These are phyloP conservation scores for Metschnikowia amazonensis DNA, from an alignment of 805 yeast genomes.

Conservation along the genomic window DNA sequence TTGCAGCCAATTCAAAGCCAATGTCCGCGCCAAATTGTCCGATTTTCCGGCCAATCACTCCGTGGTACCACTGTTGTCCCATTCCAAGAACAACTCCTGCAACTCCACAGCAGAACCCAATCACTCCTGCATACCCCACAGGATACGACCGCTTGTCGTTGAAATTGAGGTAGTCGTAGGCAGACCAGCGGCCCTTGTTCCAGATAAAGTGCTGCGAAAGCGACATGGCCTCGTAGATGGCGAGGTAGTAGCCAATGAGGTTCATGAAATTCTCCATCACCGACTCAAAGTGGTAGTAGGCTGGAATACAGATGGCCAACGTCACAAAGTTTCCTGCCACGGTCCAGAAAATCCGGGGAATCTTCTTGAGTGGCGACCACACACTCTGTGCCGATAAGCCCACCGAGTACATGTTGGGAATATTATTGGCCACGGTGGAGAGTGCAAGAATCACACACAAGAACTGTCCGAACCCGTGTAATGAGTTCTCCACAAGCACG, in stretches of 20 bases:
- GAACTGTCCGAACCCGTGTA: conserved; percentile 88
- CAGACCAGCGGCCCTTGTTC: conserved; percentile 55
- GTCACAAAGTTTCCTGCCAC: conserved; percentile 68
- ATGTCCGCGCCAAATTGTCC: conserved; percentile 78
- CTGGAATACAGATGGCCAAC: conserved; percentile 87
- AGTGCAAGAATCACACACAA: conserved; percentile 79
- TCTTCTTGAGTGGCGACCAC: conserved; percentile 66
- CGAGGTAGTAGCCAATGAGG: conserved; percentile 85
- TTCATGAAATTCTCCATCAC: conserved; percentile 89
- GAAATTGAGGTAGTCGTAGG: conserved; percentile 63
- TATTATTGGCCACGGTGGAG: conserved; percentile 85
- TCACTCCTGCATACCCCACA: conserved; percentile 70
- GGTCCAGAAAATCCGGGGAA: conserved; percentile 87
- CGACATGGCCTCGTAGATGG: conserved; percentile 73
- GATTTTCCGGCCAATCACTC: conserved; percentile 59
- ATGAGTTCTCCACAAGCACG: conserved; percentile 70
- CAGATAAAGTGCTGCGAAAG: conserved; percentile 82
- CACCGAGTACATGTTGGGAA: conserved; percentile 91
- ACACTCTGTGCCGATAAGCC: conserved; percentile 83
- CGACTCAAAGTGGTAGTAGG: conserved; percentile 64
- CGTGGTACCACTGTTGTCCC: conserved; percentile 81
- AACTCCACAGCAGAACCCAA: conserved; percentile 77
- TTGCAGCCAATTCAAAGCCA: conserved; percentile 75
- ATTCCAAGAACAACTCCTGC: conserved; percentile 87
- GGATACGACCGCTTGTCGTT: conserved; percentile 59